Base-by-base conservation (phyloP, 306 rosid species). In the Begonia peltatifolia region DNA sequence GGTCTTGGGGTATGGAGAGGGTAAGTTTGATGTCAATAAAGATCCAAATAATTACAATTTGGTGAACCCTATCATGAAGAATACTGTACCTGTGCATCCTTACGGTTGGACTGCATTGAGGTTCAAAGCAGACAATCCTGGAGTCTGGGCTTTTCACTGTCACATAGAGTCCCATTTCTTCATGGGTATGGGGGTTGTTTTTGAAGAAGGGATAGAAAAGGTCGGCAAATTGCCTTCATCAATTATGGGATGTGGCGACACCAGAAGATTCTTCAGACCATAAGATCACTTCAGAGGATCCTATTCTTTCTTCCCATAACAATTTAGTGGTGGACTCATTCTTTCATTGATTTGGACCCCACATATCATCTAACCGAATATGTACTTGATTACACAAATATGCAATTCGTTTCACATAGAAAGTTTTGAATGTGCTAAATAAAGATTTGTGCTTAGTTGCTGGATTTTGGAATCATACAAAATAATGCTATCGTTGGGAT, bases 121-220 rank as follows among this genome's bases (percentile, higher is more conserved):
- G 62, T 89, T 89, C 47, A 52, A 62, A 54, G 66, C 97, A 0
- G 71, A 82, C 30, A 84, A 89, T 22, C 97, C 97, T 1, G 97
- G 97, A 0, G 87, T 68, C 10, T 82, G 97, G 97, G 83, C 81
- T 5, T 89, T 89, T 30, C 97, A 89, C 69, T 89, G 97, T 71
- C 97, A 82, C 42, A 78, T 89, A 12, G 97, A 84, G 50, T 48
- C 95, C 11, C 97, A 89, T 69, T 82, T 82, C 75, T 80, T 52
- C 11, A 76, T 85, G 93, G 97, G 95, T 0, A 89, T 89, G 97
- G 90, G 95, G 2, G 81, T 84, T 53, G 84, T 82, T 20, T 89
- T 89, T 30, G 94, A 71, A 68, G 89, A 83, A 68, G 97, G 97
- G 22, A 64, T 89, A 0, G 71, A 89, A 0, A 80, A 57, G 69